phyloP scores from a whole-genome alignment of 805 yeast species.

The Candida glaebosa region DNA sequence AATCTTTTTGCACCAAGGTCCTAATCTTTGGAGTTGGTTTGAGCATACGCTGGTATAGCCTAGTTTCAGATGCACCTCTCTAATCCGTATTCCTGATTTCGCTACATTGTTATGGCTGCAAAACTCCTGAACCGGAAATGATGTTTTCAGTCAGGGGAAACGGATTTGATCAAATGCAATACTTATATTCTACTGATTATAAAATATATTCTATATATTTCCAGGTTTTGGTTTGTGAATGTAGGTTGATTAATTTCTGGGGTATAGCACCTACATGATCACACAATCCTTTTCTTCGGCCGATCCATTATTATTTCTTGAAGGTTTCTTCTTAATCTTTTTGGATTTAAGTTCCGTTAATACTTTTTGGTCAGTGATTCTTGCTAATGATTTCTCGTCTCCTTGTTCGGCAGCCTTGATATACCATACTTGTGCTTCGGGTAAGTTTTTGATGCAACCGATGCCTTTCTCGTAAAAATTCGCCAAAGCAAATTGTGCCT shows the following conservation, averaged over 20 bases:
- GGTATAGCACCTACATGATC: constrained; percentile 28
- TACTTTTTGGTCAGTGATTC: constrained; percentile 30
- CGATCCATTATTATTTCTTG: constrained; percentile 5
- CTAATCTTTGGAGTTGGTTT: too few relatives aligned
- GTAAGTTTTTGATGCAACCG: constrained; percentile 64
- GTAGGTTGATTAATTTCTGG: not conserved
- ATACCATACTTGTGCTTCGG: constrained; percentile 72
- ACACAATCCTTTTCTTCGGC: constrained; percentile 42
- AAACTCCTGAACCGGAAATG: too few relatives aligned
- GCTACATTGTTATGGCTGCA: too few relatives aligned
- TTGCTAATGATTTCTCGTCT: constrained; percentile 34
- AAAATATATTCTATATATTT: not conserved
- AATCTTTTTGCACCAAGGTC: too few relatives aligned
- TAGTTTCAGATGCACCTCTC: not conserved
- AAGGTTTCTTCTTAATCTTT: constrained; percentile 26
- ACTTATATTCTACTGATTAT: too few relatives aligned
- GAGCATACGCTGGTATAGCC: not conserved
- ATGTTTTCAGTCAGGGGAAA: too few relatives aligned
- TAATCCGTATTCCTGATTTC: not conserved
- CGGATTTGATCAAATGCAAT: not conserved
- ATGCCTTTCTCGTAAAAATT: constrained; percentile 83
- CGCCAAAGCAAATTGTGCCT: constrained; percentile 84
- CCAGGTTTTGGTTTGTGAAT: not conserved
- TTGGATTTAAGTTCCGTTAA: constrained; percentile 22
- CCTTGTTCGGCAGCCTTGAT: constrained; percentile 63